Evolutionary conservation across 2,329 filamentous ascomycete species (phyloP), one percentile per base, ranked within the genome.

Genomic region (Corynespora cassiicola): DNA sequence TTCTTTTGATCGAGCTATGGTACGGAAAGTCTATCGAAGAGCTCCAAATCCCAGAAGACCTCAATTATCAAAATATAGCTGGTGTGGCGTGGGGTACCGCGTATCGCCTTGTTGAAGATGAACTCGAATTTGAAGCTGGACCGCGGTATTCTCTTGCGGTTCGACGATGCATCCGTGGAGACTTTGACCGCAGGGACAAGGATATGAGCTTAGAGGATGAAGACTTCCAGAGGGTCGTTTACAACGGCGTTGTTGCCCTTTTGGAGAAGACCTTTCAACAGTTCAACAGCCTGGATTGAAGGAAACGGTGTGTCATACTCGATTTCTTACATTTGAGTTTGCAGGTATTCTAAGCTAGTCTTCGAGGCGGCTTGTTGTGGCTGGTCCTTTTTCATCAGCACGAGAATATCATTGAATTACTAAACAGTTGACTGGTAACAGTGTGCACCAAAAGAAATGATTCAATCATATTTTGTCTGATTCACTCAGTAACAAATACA

Each of bases 1-100:
- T 68, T 4, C 32, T 66, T 16, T 54, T 70, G 2, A 62, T 67
- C 12, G 63, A 69, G 39, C 52, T 70, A 6, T 65, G 61, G 42
- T 53, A 62, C 33, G 53, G 52, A 3, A 46, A 52, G 28, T 30
- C 55, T 1, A 49, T 67, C 21, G 47, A 61, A 8, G 40, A 57
- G 3, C 39, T 64, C 6, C 40, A 50, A 4, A 28, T 19, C 8
- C 18, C 48, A 3, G 20, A 31, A 8, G 43, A 54, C 27, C 33
- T 47, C 3, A 20, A 47, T 10, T 46, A n/a, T n/a, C n/a, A n/a
- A n/a, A n/a, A n/a, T n/a, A n/a, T n/a, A n/a, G n/a, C n/a, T n/a
- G 22, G n/a, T 24, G 22, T n/a, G n/a, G n/a, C n/a, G n/a, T 54
- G 45, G 50, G 46, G 47, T 21, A 47, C 41, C 8, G 50, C 50